Conservation (phyloP, 495 filamentous ascomycete genomes). For the Staphylotrichum longicolle region DNA sequence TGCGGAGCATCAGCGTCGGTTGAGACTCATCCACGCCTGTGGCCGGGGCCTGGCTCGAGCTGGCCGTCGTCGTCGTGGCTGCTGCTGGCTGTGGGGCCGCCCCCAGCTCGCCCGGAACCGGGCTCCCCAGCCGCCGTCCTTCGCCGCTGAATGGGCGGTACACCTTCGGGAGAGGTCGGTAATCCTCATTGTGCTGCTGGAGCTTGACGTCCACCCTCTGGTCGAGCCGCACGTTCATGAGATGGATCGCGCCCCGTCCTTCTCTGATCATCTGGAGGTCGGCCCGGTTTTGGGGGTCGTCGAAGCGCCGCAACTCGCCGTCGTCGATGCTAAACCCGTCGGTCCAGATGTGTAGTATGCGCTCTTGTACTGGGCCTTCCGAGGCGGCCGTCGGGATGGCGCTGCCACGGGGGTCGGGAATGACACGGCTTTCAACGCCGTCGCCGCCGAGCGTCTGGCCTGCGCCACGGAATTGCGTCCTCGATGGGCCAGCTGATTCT, state of each 20-base stretch:
- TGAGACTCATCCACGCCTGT: slow-evolving; percentile 68
- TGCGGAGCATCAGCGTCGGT: slow-evolving; percentile 76
- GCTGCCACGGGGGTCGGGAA: slow-evolving; percentile 61
- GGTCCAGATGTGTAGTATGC: slow-evolving; percentile 84
- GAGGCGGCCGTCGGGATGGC: slow-evolving; percentile 32
- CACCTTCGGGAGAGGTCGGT: slow-evolving; percentile 73
- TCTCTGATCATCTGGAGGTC: slow-evolving; percentile 81
- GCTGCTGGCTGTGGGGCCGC: slow-evolving; percentile 36
- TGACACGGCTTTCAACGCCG: slow-evolving; percentile 68
- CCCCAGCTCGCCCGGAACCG: slow-evolving; percentile 65
- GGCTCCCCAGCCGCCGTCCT: slow-evolving; percentile 87
- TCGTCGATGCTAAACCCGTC: slow-evolving; percentile 97
- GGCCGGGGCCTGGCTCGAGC: slow-evolving; percentile 39
- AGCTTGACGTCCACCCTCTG: slow-evolving; percentile 91
- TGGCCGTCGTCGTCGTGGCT: slow-evolving; percentile 40
- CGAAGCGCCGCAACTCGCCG: slow-evolving; percentile 81
- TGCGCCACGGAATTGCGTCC: slow-evolving; percentile 67
- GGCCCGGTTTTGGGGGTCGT: slow-evolving; percentile 80
- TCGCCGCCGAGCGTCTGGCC: slow-evolving; percentile 90
- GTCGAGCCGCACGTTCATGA: slow-evolving; percentile 82
- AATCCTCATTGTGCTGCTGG: slow-evolving; percentile 82
- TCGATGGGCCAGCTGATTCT: slow-evolving; percentile 53
- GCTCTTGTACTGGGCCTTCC: slow-evolving; percentile 50
- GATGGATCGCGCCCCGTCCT: slow-evolving; percentile 77
- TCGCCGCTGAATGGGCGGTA: slow-evolving; percentile 82